Percentiles rank a stretch among this genome's conserved stretches.
Conservation (phyloP, 2,329 filamentous ascomycete species). For the Bipolaris oryzae region DNA sequence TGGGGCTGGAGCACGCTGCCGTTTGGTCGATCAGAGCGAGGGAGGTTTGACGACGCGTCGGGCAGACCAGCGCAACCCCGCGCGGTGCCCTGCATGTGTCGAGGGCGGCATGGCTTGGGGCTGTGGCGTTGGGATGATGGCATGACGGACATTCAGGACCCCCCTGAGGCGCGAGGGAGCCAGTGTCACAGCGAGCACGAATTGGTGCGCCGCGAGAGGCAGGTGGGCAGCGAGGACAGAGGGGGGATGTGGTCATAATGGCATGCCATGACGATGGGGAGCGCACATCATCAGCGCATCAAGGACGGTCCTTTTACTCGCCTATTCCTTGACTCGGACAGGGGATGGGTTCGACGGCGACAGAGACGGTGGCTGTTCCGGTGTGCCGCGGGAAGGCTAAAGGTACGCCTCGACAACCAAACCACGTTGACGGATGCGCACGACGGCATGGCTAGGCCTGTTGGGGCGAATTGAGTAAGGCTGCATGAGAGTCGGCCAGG, state of each 20-base stretch:
- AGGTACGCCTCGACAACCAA: slow-evolving; percentile 32
- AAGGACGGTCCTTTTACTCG: slow-evolving; percentile 16
- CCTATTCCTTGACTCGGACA: slow-evolving; percentile 25
- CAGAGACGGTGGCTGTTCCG: slow-evolving; percentile 34
- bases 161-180: slow-evolving; percentile 1
- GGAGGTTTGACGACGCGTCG: slow-evolving; percentile 26
- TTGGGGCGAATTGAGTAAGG: slow-evolving; percentile 35
- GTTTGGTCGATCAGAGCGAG: slow-evolving; percentile 25
- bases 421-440: slow-evolving; percentile 38
- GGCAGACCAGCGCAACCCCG: slow-evolving; percentile 22
- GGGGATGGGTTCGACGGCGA: slow-evolving; percentile 24
- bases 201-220: not conserved
- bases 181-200: not conserved
- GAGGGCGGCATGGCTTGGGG: slow-evolving; percentile 9
- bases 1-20: slow-evolving; percentile 16
- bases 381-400: slow-evolving; percentile 40
- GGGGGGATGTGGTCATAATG: not conserved
- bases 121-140: slow-evolving; percentile 22
- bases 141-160: slow-evolving; percentile 12
- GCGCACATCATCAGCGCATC: slow-evolving; percentile 26
- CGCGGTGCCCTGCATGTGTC: slow-evolving; percentile 26
- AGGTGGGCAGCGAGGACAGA: not conserved
- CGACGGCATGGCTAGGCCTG: slow-evolving; percentile 16
- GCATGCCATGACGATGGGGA: slow-evolving; percentile 12
- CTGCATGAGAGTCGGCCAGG: slow-evolving; percentile 40